Base-by-base conservation (phyloP, 1,139 yeast genomes). In the Meyerozyma sp. region DNA sequence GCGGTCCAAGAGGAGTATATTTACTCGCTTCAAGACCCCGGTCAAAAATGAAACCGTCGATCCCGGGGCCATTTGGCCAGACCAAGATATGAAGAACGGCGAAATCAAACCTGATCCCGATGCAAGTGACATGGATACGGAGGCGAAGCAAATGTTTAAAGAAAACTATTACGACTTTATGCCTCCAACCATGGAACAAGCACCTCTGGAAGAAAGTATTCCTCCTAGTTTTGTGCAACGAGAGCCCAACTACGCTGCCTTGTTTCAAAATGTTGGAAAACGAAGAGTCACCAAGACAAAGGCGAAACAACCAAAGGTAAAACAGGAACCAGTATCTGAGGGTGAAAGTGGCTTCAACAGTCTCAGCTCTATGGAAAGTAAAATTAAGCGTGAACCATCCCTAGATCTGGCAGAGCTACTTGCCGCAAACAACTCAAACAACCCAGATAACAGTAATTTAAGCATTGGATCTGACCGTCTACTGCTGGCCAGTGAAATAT, bases 231-330 rank as follows among this genome's bases (percentile, higher is more conserved):
- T 20, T 8, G 37, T 18, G 16, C 25, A 34, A 10, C n/a, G 42
- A 30, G 73, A 66, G 43, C 77, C 77, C 1, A 74, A 73, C 52
- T 73, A 73, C 51, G 76, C 71, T 2, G 75, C 77, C 4, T 61
- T 73, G 27, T 73, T 73, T 51, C 70, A 70, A 46, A 69, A 70
- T 43, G 74, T 73, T 7, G 76, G 76, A 2, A 73, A 71, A 48
- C 55, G 77, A 34, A 67, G 68, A 47, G 64, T 61, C 32, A 61
- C 53, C 11, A 63, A 60, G 42, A 42, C 54, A 4, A 56, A 52
- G 41, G 40, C 47, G 14, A 59, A 59, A 43, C 45, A 57, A 48
- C 32, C 18, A 5, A 34, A 34, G 26, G 37, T 41, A 3, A 39
- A 30, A 30, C 34, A 14, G 14, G 40, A 38, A 13, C 32, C n/a